Evolutionary conservation across 495 filamentous ascomycete genomes (phyloP), one percentile per base, ranked within the genome.

Genomic region (Pseudevernia furfuracea): DNA sequence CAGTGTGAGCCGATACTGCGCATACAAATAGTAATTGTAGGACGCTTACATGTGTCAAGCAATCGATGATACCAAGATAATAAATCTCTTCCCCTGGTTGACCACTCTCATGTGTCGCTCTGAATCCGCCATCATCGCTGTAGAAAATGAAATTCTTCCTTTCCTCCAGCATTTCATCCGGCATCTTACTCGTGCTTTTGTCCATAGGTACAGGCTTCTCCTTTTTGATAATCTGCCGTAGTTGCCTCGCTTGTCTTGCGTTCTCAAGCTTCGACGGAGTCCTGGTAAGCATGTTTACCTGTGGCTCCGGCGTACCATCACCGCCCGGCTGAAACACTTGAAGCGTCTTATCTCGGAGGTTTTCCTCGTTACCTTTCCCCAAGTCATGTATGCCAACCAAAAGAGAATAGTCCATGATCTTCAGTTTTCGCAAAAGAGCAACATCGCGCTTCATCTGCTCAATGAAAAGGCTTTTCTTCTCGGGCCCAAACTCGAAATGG

Each of bases 331-430:
- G 91, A 76, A 97, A 99, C 14, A 99, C 91, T 68, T 92, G 87
- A 38, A 99, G 78, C 0, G 92, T 96, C 76, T 95, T 97, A 75
- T 92, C 93, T 39, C 94, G 89, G 25, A 99, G 80, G 39, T 96
- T 95, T 69, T 97, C 94, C 71, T 96, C 91, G 69, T 99, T 99
- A 36, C 94, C 94, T 64, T 86, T 85, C 39, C 84, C 82, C 14
- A 92, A 72, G 74, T 97, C 94, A 71, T 99, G 94, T 43, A 97
- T 95, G 41, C 95, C 94, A 23, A 99, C 85, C 48, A 99, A 77
- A 60, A 99, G 84, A 21, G 92, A 97, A 75, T 99, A 99, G 71
- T 99, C 94, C 94, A 99, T 99, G 68, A 99, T 96, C 69, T 94
- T 89, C 41, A 97, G 78, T 68, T 79, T 83, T 75, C 97, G 89